Base-by-base conservation (phyloP, 1,284 basidiomycete species). In the Boletellus sp. region DNA sequence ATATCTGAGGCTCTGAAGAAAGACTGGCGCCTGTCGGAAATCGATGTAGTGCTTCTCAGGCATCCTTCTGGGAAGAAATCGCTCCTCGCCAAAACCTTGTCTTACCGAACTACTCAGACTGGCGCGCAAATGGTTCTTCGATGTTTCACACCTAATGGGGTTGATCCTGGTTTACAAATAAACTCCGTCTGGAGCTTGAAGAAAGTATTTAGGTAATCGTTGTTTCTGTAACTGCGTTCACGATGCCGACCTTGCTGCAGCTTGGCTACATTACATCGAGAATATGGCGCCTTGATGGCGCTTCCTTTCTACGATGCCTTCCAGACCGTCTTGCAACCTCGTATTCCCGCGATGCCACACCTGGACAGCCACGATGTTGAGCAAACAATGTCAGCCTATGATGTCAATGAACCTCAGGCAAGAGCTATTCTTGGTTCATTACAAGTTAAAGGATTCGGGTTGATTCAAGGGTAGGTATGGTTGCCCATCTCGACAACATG, bases 391-490 rank as follows among this genome's bases (percentile, higher is more conserved):
- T 65, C 76, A 12, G 73, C 72, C 1, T 90, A 90, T 65, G 77
- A 79, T 42, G 82, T 97, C 51, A 99, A 99, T 65, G 87, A 95
- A 66, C 96, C 97, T 4, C 97, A 99, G 70, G 96, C 96, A 4
- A 81, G 77, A 37, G 97, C 97, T 3, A 93, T 99, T 44, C 67
- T 93, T 6, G 85, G 85, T 22, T 82, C 93, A 0, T 75, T 97
- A 59, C 70, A 72, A 38, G 82, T 82, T 0, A 72, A 84, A 21
- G 97, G 95, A 1, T 97, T 99, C 65, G 83, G 86, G 0, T 75
- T 99, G 33, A 96, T 99, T 52, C 97, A 99, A 79, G 97, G 96
- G 94, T 95, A 64, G 57, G 81, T 71, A 21, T 26, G 35, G 28
- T 51, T 52, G 36, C 44, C 22, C 19, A 8, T 57, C 37, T 39